A percentile compares a stretch with the other conserved stretches of the same genome.
phyloP scores from a whole-genome alignment of 202 grass and related monocot species.

The Zizania palustris region DNA sequence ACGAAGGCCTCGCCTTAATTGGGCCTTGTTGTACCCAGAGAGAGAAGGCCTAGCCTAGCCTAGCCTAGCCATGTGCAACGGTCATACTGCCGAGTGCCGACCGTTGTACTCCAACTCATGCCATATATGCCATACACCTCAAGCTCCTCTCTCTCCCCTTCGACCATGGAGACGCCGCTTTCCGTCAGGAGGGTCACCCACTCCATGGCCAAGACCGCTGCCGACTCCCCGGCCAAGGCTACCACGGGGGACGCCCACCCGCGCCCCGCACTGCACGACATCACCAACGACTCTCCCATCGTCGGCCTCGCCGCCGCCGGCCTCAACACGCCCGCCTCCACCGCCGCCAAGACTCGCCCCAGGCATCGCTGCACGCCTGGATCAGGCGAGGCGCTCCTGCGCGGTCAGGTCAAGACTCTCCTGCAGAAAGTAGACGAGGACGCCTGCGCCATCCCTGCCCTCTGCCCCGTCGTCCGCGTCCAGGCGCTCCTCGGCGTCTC shows the following conservation, averaged over 20 bases:
- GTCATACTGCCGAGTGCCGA: no score
- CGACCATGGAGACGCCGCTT: conserved; percentile 70
- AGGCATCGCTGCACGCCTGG: conserved; percentile 54
- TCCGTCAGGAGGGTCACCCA: conserved; percentile 66
- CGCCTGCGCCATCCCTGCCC: conserved; percentile 18
- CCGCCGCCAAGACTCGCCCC: conserved; percentile 44
- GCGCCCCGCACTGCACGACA: conserved; percentile 69
- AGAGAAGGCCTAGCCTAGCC: no score
- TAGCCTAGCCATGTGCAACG: no score
- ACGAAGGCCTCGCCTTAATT: no score
- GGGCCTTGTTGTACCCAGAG: no score
- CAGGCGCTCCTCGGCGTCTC: conserved; percentile 47
- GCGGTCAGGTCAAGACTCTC: conserved; percentile 84
- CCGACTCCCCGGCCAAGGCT: not conserved
- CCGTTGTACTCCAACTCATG: no score
- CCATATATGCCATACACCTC: no score
- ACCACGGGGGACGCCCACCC: not conserved
- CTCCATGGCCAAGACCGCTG: conserved; percentile 54
- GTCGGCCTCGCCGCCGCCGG: conserved; percentile 62
- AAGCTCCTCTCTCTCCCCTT: no score
- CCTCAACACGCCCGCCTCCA: conserved; percentile 45
- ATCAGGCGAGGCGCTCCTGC: conserved; percentile 76
- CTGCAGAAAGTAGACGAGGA: conserved; percentile 83
- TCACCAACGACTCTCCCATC: conserved; percentile 92
- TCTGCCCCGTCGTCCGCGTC: conserved; percentile 38